These are phyloP conservation scores for Akanthomyces lecanii DNA, from an alignment of 2,329 filamentous ascomycete species.

Conservation along the genomic window DNA sequence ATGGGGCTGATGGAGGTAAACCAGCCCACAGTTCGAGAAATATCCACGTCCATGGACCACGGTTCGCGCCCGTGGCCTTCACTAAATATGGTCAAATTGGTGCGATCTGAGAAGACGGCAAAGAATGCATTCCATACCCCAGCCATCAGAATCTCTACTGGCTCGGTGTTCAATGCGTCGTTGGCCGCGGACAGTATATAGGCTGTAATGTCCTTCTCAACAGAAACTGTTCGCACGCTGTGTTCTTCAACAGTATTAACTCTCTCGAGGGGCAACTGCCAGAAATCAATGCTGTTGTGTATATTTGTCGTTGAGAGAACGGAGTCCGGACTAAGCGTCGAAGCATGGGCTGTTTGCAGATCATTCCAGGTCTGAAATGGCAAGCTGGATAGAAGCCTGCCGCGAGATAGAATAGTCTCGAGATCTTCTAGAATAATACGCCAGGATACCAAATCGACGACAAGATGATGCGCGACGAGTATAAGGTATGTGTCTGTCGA, in stretches of 20 bases:
- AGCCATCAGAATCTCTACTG: neutral
- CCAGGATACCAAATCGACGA: slow-evolving; percentile 41
- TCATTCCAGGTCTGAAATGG: slow-evolving; percentile 35
- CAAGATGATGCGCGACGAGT: slow-evolving; percentile 29
- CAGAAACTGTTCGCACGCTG: neutral
- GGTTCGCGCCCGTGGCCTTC: neutral
- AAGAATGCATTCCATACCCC: neutral
- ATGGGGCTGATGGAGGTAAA: neutral
- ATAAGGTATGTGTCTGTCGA: slow-evolving; percentile 25
- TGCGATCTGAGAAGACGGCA: neutral
- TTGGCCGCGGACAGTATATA: neutral
- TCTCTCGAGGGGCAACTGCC: neutral
- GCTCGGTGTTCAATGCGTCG: neutral
- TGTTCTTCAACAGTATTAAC: neutral
- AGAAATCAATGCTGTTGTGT: neutral
- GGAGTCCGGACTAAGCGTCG: neutral
- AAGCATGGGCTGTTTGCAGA: neutral
- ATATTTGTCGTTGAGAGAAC: neutral
- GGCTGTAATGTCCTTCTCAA: neutral
- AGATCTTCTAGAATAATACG: slow-evolving; percentile 37
- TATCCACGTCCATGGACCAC: neutral
- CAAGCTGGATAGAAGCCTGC: slow-evolving; percentile 23
- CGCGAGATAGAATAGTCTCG: slow-evolving; percentile 31
- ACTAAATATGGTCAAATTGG: neutral
- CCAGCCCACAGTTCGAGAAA: slow-evolving; percentile 2